Conservation (phyloP, 2,329 filamentous ascomycete genomes). For the Aspergillus sp. region DNA sequence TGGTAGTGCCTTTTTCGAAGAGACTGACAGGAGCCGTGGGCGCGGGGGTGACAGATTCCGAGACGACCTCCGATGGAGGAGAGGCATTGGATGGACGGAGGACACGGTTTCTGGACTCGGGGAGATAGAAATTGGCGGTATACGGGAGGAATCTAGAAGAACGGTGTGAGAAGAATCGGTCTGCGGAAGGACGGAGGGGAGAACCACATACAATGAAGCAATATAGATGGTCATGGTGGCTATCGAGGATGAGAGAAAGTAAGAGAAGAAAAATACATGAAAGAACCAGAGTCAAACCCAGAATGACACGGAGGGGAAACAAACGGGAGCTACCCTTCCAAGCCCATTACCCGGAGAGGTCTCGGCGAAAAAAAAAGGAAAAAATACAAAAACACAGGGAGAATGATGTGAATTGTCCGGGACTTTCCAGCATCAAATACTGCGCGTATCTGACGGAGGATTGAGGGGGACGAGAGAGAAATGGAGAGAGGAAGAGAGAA, state of each 20-base stretch:
- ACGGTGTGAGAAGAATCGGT: neutral
- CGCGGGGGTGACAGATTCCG: constrained; percentile 25
- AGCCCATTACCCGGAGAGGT: too few relatives aligned
- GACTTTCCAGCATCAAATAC: too few relatives aligned
- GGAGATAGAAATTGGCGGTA: constrained; percentile 81
- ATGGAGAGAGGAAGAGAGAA: constrained; percentile 7
- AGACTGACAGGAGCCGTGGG: constrained; percentile 30
- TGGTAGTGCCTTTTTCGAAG: constrained; percentile 29
- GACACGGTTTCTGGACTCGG: constrained; percentile 39
- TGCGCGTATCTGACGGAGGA: too few relatives aligned
- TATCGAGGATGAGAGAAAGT: constrained; percentile 7
- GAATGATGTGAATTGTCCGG: too few relatives aligned
- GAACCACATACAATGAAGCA: constrained; percentile 52
- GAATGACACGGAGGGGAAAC: constrained; percentile 8
- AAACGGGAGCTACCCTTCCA: too few relatives aligned
- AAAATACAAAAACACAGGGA: neutral
- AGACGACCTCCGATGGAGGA: constrained; percentile 19
- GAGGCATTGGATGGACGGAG: constrained; percentile 34
- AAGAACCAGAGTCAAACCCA: constrained; percentile 2
- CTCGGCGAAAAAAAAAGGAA: too few relatives aligned
- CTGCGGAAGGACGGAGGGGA: neutral
- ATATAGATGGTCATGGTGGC: constrained; percentile 58
- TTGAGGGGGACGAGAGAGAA: too few relatives aligned
- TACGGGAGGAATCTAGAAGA: constrained; percentile 77
- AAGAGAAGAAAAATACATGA: constrained; percentile 5